Evolutionary conservation across 148 eudicot species (phyloP), one percentile per base, ranked within the genome.

Genomic region (Linanthus parryae): DNA sequence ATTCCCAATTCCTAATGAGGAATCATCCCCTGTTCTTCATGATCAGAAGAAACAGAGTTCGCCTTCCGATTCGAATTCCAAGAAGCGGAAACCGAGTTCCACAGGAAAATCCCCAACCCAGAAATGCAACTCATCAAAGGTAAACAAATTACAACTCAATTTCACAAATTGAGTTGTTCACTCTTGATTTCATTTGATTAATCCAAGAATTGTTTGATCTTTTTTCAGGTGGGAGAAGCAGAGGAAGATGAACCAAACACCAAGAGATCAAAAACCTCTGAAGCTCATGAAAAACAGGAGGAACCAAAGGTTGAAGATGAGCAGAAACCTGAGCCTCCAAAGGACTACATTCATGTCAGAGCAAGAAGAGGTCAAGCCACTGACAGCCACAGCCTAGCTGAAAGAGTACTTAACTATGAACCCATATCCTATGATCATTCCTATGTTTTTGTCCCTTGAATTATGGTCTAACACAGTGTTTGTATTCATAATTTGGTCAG

Each of bases 311-410:
- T 29, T 29, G 56, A 49, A 54, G 70, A 52, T 25, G 59, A 63
- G 19, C 73, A 57, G 16, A 43, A 33, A 8, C 64, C 74, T 7
- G 97, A 91, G 63, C 73, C 98, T 37, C 80, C 72, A 26, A 88
- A 84, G 58, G 96, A 88, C 53, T 88, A 88, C 53, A 88, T 92
- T 73, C 99, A 92, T 77, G 99, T 92, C 49, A 79, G 99, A 63
- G 99, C 99, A 29, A 73, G 99, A 66, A 79, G 99, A 55, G 99
- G 99, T 34, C 96, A 92, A 61, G 99, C 99, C 18, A 92, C 99
- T 47, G 99, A 92, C 52, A 92, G 96, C 60, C 99, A 92, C 56
- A 92, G 99, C 65, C 71, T 92, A 58, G 99, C 99, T n/a, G 99
- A 92, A 74, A 73, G 99, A 58, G 98, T 92, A 79, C 30, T 65